Conservation (phyloP, 139 green algal genomes). For the Chlorella ohadii region DNA sequence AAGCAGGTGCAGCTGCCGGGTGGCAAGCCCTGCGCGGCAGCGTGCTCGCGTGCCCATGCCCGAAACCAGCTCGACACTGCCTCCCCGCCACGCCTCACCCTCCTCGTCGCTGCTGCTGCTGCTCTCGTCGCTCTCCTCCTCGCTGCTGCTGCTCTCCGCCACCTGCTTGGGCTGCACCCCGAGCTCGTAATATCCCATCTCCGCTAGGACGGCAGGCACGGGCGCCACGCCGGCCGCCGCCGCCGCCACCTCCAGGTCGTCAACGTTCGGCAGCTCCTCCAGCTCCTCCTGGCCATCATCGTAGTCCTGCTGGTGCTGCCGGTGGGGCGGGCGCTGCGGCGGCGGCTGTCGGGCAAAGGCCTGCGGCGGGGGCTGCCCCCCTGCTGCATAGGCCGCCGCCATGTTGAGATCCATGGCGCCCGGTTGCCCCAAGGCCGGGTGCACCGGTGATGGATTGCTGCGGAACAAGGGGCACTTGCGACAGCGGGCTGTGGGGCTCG, state of each 20-base stretch:
- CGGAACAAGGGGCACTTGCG: no score
- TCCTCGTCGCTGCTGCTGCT: constrained; percentile 5
- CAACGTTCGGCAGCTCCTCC: constrained; percentile 28
- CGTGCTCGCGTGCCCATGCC: no score
- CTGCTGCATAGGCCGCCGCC: background rate
- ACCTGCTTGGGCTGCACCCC: background rate
- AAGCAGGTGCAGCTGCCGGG: no score
- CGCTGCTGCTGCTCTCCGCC: background rate
- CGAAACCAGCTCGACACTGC: no score
- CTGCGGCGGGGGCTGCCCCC: background rate
- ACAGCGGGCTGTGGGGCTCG: no score
- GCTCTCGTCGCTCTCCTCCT: constrained; percentile 7
- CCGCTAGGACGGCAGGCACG: background rate
- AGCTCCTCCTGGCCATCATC: background rate
- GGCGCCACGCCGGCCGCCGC: constrained; percentile 30
- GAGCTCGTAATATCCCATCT: constrained; percentile 24
- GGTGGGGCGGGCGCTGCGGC: background rate
- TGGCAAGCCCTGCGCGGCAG: no score
- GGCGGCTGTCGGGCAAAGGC: background rate
- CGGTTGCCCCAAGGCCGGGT: no score
- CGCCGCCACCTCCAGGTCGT: constrained; percentile 47
- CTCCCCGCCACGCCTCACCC: background rate
- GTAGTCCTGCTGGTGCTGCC: background rate
- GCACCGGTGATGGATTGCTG: no score
- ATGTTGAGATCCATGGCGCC: background rate